These are phyloP conservation scores for Polygonum aviculare DNA, from an alignment of 148 eudicot species.

Conservation along the genomic window DNA sequence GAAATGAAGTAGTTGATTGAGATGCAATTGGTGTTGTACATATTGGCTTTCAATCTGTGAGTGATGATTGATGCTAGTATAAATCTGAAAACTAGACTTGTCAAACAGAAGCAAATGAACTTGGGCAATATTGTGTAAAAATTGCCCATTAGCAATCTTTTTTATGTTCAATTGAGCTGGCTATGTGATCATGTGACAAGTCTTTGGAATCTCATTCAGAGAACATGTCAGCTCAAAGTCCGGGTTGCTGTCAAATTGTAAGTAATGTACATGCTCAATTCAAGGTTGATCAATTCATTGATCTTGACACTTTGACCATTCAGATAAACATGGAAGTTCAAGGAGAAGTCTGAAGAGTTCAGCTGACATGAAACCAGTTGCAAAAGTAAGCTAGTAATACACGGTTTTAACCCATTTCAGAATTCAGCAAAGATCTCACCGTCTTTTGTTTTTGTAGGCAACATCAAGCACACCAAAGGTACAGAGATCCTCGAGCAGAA, in stretches of 20 bases:
- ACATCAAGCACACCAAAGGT: conserved; percentile 20
- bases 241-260: not conserved
- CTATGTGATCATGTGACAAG: not conserved
- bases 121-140: not conserved
- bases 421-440: not conserved
- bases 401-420: not conserved
- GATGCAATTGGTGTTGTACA: not conserved
- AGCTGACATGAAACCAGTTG: conserved; percentile 34
- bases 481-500: conserved; percentile 21
- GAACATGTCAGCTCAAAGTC: not conserved
- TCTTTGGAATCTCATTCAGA: not conserved
- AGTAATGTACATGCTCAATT: not conserved
- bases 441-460: conserved; percentile 8
- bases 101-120: not conserved
- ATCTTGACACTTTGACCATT: not conserved
- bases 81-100: not conserved
- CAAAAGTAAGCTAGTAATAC: conserved; percentile 36
- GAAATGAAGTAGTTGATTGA: not conserved
- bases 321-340: conserved; percentile 42
- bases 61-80: not conserved
- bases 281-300: not conserved
- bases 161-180: not conserved
- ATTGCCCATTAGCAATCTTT: too few relatives aligned
- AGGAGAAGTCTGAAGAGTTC: conserved; percentile 37
- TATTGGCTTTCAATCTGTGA: not conserved